Evolutionary conservation across 495 filamentous ascomycete species (phyloP).

Genomic region (Aspergillus sparsus): DNA sequence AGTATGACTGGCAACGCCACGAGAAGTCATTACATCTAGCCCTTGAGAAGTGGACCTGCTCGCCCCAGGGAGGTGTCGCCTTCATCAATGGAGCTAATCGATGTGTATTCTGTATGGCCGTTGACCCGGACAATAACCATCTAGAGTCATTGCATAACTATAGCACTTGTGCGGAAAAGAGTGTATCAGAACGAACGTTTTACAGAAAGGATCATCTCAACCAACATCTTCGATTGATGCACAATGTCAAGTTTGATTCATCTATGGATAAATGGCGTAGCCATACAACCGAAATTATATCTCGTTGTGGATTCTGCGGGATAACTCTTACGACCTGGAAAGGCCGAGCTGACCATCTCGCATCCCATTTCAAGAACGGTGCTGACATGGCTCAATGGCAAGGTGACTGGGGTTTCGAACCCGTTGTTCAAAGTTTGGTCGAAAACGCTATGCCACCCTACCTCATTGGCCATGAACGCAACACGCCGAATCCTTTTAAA

Average conservation of each 20-base stretch:
- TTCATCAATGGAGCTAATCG: constrained; percentile 41
- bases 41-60: constrained; percentile 86
- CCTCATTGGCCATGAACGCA: constrained; percentile 47
- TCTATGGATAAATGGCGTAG: constrained; percentile 81
- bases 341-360: constrained; percentile 68
- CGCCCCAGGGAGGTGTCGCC: constrained; percentile 54
- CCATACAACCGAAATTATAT: constrained; percentile 67
- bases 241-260: constrained; percentile 66
- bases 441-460: constrained; percentile 72
- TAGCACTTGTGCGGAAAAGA: constrained; percentile 71
- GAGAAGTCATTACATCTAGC: constrained; percentile 84
- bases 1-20: constrained; percentile 90
- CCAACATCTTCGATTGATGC: constrained; percentile 80
- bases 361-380: constrained; percentile 72
- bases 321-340: constrained; percentile 69
- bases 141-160: constrained; percentile 71
- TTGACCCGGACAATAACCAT: constrained; percentile 68
- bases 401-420: constrained; percentile 79
- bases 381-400: constrained; percentile 75
- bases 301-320: constrained; percentile 73
- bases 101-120: constrained; percentile 73
- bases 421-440: constrained; percentile 63
- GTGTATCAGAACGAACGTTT: constrained; percentile 72
- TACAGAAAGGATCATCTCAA: constrained; percentile 88
- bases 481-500: constrained; percentile 40